Conservation (phyloP, 306 rosid genomes). For the Heteromeles arbutifolia region DNA sequence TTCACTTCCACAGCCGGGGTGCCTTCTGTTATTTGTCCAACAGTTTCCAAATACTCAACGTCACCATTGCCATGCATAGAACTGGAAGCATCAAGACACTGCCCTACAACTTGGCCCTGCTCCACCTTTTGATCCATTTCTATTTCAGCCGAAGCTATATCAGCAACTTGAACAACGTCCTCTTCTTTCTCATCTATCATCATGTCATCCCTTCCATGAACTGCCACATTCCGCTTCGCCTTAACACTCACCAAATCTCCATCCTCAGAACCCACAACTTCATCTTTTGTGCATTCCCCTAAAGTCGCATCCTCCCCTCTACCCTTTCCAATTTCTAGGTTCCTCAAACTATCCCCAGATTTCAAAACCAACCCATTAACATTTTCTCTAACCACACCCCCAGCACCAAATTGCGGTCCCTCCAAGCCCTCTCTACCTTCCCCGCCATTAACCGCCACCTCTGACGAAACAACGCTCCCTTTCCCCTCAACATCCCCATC, state of each 20-base stretch:
- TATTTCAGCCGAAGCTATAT: conserved; percentile 1
- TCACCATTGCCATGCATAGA: conserved; percentile 1
- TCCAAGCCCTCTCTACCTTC: conserved; percentile 10
- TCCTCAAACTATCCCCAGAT: conserved; percentile 11
- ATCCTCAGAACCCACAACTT: not conserved
- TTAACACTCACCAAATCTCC: conserved; percentile 3
- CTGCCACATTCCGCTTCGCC: conserved; percentile 4
- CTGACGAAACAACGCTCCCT: not conserved
- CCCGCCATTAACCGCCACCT: conserved; percentile 3
- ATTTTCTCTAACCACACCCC: not conserved
- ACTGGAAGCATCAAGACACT: conserved; percentile 15
- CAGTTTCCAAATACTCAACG: not conserved
- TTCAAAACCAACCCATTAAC: conserved; percentile 18
- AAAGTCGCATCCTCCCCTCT: not conserved
- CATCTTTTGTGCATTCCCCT: not conserved
- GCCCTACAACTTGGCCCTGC: not conserved
- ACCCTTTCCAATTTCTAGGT: not conserved
- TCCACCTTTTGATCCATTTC: conserved; percentile 2
- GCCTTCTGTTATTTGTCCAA: conserved; percentile 11
- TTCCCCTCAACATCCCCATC: conserved; percentile 17
- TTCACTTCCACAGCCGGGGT: conserved; percentile 12
- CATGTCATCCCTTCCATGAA: conserved; percentile 6
- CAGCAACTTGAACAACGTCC: conserved; percentile 1
- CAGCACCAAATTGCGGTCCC: conserved; percentile 5
- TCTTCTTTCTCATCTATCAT: not conserved